phyloP scores from a whole-genome alignment of 306 rosid species.

The Prunus davidiana region DNA sequence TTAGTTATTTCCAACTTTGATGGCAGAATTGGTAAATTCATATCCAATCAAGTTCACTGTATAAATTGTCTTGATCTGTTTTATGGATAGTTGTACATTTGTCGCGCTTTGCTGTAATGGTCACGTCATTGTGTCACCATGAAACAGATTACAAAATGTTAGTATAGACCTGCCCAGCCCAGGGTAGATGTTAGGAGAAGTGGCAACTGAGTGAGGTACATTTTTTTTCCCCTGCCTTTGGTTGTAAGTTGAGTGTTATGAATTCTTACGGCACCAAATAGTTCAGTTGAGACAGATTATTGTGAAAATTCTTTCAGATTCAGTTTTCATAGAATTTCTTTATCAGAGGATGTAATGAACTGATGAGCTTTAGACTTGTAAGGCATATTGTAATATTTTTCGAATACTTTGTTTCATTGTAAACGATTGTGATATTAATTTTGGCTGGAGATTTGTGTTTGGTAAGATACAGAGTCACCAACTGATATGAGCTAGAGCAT shows the following conservation, averaged over 20 bases:
- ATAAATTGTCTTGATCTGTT: neutral
- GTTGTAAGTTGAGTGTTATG: neutral
- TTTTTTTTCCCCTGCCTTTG: neutral
- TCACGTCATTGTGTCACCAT: neutral
- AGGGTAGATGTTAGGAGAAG: neutral
- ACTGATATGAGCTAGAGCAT: too few relatives aligned
- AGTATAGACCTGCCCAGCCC: neutral
- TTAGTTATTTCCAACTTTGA: conserved; percentile 10
- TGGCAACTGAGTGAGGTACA: neutral
- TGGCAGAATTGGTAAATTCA: neutral
- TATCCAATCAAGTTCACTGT: neutral
- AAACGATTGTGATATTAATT: neutral
- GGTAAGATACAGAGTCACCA: neutral
- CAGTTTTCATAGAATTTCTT: neutral
- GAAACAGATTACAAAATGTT: neutral
- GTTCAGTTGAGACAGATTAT: neutral
- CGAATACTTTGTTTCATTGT: neutral
- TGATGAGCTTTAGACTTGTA: neutral
- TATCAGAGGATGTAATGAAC: neutral
- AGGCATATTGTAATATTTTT: neutral
- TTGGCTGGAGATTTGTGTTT: neutral
- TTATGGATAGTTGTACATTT: neutral
- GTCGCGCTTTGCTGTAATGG: neutral
- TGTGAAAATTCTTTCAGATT: neutral
- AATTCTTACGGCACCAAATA: neutral